Conservation (phyloP, 495 filamentous ascomycete genomes). For the Friedmanniomyces simplex region DNA sequence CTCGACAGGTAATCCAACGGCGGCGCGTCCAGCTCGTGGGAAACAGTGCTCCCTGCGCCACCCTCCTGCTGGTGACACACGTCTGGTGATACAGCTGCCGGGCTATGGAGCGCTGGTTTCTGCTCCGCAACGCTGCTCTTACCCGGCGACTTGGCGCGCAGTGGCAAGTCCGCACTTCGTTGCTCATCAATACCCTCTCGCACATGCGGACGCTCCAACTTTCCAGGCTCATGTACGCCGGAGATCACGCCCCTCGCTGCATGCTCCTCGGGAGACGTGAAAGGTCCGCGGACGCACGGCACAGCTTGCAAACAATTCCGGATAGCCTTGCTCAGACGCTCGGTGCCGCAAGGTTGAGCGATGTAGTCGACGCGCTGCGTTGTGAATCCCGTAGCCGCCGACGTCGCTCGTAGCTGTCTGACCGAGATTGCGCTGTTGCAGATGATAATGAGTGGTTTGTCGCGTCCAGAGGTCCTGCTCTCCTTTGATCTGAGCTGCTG, state of each 20-base stretch:
- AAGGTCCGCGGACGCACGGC: too few species aligned
- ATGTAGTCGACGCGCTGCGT: slow-evolving; percentile 1
- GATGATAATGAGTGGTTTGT: slow-evolving; percentile 11
- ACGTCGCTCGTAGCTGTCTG: background rate
- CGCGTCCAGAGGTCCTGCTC: background rate
- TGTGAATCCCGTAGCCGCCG: background rate
- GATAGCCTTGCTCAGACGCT: slow-evolving; percentile 1
- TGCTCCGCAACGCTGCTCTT: background rate
- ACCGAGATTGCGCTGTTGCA: slow-evolving; percentile 11
- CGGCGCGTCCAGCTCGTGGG: background rate
- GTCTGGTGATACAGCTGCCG: background rate
- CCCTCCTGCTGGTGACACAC: background rate
- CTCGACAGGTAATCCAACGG: background rate
- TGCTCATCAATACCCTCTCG: too few species aligned
- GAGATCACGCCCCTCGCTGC: background rate
- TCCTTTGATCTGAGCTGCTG: background rate
- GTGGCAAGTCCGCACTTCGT: too few species aligned
- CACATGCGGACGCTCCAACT: too few species aligned
- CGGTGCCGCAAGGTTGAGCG: slow-evolving; percentile 6
- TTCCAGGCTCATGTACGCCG: too few species aligned
- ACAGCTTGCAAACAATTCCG: background rate
- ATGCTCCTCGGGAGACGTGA: background rate
- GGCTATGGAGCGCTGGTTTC: background rate
- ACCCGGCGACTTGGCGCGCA: too few species aligned
- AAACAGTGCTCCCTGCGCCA: background rate